Base-by-base conservation (phyloP, 2,329 filamentous ascomycete species). In the Fusarium ambrosium region DNA sequence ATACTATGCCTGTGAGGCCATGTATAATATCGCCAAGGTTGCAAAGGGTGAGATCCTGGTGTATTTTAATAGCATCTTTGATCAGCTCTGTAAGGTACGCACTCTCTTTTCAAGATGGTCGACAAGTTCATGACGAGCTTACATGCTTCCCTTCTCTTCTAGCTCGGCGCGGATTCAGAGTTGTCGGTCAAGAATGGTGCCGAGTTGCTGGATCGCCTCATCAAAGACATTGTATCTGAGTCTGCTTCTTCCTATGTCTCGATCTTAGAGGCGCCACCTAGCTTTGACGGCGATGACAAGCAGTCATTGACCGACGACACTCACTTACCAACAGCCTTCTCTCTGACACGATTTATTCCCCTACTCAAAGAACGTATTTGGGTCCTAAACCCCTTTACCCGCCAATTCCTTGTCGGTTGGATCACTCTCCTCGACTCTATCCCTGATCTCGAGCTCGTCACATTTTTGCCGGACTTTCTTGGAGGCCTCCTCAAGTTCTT, bases 1-100 rank as follows among this genome's bases (percentile, higher is more conserved):
- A 74, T 99, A 99, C 84, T 99, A 99, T 85, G 97, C 97, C 27
- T 99, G 97, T 85, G 97, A 99, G 86, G 97, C 95, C 83, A 99
- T 99, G 97, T 99, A 99, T 86, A 99, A 99, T 84, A 99, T 99
- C 81, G 95, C 97, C 80, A 99, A 99, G 85, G 97, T 99, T 58
- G 97, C 96, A 70, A 99, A 99, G 85, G 97, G 97, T 41, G 97
- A 99, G 84, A 97, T 99, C 22, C 85, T 99, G 75, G 90, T 97
- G 45, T 99, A 98, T 87, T 99, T 99, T 85, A 99, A 99, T 84
- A 94, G 97, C 79, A 97, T 99, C 73, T 99, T 99, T 81, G 97
- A 99, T 85, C 95, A 97, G 24, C 87, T 99, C 64, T 98, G 95
- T 86, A 98, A 98, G 90, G 95, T 97, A 86, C 63, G 32, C 34